Conservation (phyloP, 768 basidiomycete genomes). For the Russula olivacea region DNA sequence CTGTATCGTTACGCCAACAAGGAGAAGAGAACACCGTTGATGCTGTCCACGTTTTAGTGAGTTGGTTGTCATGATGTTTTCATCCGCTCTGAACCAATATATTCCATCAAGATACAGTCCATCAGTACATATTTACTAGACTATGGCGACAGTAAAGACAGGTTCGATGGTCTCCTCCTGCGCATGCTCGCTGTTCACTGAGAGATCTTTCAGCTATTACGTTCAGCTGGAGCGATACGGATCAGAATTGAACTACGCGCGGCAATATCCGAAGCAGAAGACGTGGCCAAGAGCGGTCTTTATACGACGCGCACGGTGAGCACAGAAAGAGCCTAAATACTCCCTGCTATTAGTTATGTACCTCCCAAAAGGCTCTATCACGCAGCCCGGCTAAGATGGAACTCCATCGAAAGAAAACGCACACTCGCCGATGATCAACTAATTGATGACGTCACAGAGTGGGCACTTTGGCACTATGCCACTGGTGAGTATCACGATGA, state of each 20-base stretch:
- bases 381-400: conserved; percentile 63
- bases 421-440: conserved; percentile 53
- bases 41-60: conserved; percentile 65
- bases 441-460: conserved; percentile 66
- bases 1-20: conserved; percentile 58
- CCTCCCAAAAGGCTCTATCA: conserved; percentile 48
- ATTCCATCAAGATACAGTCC: conserved; percentile 46
- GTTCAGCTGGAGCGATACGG: conserved; percentile 52
- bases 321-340: not conserved
- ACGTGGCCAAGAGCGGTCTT: conserved; percentile 70
- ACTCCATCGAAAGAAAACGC: conserved; percentile 61
- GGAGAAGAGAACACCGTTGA: conserved; percentile 81
- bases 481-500: conserved; percentile 31
- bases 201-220: conserved; percentile 41
- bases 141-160: conserved; percentile 66
- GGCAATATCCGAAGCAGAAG: conserved; percentile 65
- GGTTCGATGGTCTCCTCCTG: conserved; percentile 32
- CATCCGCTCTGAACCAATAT: not conserved
- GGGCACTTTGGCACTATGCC: conserved; percentile 75
- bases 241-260: conserved; percentile 59
- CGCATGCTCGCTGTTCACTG: conserved; percentile 4
- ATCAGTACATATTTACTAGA: conserved; percentile 69
- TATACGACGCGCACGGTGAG: conserved; percentile 59
- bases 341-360: not conserved
- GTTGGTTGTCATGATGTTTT: not conserved